These are phyloP conservation scores for Lyophyllum atratum DNA, from an alignment of 768 basidiomycete genomes.

Conservation along the genomic window DNA sequence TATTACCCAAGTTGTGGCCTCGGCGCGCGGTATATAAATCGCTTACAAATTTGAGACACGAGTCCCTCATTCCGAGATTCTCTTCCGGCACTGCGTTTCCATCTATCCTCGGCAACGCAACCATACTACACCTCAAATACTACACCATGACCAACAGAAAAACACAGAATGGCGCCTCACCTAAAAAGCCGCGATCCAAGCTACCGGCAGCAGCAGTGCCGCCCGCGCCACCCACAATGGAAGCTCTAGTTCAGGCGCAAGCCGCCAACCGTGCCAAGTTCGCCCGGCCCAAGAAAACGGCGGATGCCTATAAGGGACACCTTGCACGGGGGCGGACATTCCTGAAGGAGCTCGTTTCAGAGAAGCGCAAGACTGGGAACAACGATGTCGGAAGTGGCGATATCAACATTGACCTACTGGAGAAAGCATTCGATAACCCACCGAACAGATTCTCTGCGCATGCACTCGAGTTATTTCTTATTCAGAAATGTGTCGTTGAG, in stretches of 20 bases:
- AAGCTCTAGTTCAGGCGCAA: background rate
- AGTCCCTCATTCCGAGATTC: too few relatives aligned
- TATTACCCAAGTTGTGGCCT: too few relatives aligned
- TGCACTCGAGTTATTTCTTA: slow-evolving; percentile 28
- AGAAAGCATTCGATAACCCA: slow-evolving; percentile 26
- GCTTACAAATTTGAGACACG: too few relatives aligned
- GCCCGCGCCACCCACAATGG: background rate
- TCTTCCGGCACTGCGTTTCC: too few relatives aligned
- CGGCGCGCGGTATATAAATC: too few relatives aligned
- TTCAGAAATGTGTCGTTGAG: slow-evolving; percentile 32
- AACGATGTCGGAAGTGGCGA: slow-evolving; percentile 2
- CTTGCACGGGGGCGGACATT: background rate
- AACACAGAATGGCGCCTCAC: too few relatives aligned
- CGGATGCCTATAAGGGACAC: background rate
- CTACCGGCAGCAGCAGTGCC: background rate
- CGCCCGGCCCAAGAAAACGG: background rate
- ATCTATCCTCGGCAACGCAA: too few relatives aligned
- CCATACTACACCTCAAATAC: too few relatives aligned
- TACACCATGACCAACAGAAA: too few relatives aligned
- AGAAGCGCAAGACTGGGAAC: background rate
- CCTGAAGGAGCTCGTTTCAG: background rate
- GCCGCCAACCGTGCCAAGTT: background rate
- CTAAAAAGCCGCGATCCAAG: background rate
- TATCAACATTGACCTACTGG: slow-evolving; percentile 21
- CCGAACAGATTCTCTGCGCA: slow-evolving; percentile 29